phyloP scores from a whole-genome alignment of 2,329 filamentous ascomycete species.

The Sarocladiaceae sp. region DNA sequence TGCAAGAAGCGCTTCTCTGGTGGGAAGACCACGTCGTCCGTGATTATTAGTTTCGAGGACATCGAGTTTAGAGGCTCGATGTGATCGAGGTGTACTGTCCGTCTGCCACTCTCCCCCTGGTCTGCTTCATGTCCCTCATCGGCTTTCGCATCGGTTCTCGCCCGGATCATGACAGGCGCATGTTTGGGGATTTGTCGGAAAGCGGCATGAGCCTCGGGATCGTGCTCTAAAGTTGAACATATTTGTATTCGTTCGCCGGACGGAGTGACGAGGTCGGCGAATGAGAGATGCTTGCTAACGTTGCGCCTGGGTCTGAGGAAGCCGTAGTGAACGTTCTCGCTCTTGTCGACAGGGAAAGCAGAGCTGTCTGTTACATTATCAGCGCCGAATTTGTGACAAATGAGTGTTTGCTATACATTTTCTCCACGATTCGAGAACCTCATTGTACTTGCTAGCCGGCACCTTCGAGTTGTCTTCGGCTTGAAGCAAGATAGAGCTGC shows the following conservation, averaged over 20 bases:
- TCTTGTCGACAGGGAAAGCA: background rate
- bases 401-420: conserved; percentile 7
- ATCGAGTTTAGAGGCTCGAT: conserved; percentile 29
- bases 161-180: conserved; percentile 46
- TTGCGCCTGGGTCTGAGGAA: conserved; percentile 65
- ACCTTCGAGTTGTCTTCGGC: background rate
- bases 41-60: conserved; percentile 65
- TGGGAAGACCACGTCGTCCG: conserved; percentile 65
- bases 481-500: conserved; percentile 14
- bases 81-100: conserved; percentile 60
- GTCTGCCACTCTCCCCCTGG: conserved; percentile 24
- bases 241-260: conserved; percentile 37
- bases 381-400: background rate
- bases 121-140: conserved; percentile 16
- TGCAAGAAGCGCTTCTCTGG: conserved; percentile 76
- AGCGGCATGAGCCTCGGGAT: conserved; percentile 28
- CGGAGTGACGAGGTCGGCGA: conserved; percentile 49
- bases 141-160: conserved; percentile 23
- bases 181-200: conserved; percentile 42
- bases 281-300: conserved; percentile 62
- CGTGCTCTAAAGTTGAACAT: conserved; percentile 32
- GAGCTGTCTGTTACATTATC: background rate
- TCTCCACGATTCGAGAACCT: conserved; percentile 10
- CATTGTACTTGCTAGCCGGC: conserved; percentile 8
- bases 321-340: conserved; percentile 33